Base-by-base conservation (phyloP, 2,329 filamentous ascomycete genomes). In the Trichoderma koningii region DNA sequence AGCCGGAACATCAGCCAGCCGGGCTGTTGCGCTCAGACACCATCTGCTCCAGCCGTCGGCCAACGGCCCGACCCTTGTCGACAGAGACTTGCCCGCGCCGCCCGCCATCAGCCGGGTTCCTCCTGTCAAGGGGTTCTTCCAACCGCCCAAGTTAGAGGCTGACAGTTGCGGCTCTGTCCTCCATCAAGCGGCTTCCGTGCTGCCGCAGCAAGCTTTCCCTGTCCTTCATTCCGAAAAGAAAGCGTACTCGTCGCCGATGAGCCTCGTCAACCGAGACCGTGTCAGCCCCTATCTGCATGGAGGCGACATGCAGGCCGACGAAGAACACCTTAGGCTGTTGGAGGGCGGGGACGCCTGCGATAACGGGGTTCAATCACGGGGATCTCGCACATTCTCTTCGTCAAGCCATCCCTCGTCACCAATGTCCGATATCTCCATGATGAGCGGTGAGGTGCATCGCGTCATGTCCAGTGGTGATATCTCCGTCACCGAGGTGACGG, bases 11-110 rank as follows among this genome's bases (percentile, higher is more conserved):
- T 66, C 69, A 7, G 12, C 57, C 17, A 63, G 28, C 15, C 69
- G 63, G 19, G 55, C 59, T 7, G 48, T 56, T 5, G 60, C 47
- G 10, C 60, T 66, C 47, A 68, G 68, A 12, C 70, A 74, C 50
- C 68, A 68, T 19, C 65, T 73, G 44, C 66, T 73, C 23, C 75
- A 76, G 63, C 61, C 70, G 7, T 65, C 67, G 12, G 55, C 66
- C 12, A 69, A 65, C 10, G 63, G 65, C 7, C 63, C 67, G 4
- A 66, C 65, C 26, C n/a, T 70, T 19, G 48, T 70, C 12, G 68
- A 71, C 34, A 71, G 68, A 60, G 67, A 72, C 30, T 45, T 60
- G 3, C 68, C 71, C 10, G 63, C 56, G 5, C 66, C 71, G 10
- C 70, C 71, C 3, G 30, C 68, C 2, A 53, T 73, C 7, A 69